Percentiles rank a stretch among this genome's conserved stretches.
Conservation (phyloP, 148 eudicot genomes). For the Bassia scoparia region DNA sequence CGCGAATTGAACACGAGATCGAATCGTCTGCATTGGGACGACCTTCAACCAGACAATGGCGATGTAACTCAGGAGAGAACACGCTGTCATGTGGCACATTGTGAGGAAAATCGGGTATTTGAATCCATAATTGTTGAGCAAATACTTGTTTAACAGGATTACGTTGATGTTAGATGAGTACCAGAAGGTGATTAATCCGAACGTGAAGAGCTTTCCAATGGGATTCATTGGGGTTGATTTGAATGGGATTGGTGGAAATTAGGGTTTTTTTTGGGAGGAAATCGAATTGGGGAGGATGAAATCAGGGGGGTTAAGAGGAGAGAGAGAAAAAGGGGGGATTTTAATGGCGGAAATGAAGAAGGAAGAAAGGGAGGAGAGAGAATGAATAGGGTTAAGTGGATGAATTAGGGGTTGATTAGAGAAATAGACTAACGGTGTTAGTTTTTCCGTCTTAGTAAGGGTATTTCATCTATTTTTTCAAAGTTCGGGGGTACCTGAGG, state of each 20-base stretch:
- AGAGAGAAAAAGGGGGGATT: no score
- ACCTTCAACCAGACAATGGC: conserved; percentile 64
- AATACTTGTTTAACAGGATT: conserved; percentile 66
- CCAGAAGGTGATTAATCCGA: conserved; percentile 69
- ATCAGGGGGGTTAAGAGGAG: conserved; percentile 24
- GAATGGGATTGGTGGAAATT: background rate
- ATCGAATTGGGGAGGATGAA: background rate
- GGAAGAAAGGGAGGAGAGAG: background rate
- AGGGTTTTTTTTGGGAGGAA: conserved; percentile 13
- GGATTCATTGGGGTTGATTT: conserved; percentile 30
- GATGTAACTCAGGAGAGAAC: conserved; percentile 68
- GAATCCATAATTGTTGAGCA: conserved; percentile 72
- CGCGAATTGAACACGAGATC: conserved; percentile 60
- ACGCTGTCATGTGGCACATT: conserved; percentile 93
- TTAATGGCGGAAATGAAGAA: no score
- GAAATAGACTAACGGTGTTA: no score
- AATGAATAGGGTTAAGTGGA: no score
- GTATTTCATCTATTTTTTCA: no score
- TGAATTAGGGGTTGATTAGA: no score
- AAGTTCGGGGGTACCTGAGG: no score
- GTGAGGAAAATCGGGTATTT: conserved; percentile 86
- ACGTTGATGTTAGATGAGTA: conserved; percentile 86
- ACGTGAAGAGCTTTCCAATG: conserved; percentile 48
- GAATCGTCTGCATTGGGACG: conserved; percentile 63
- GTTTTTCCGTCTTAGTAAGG: no score